Evolutionary conservation across 768 basidiomycete genomes (phyloP), one percentile per base, ranked within the genome.

Genomic region (Amanita pallidorosea): DNA sequence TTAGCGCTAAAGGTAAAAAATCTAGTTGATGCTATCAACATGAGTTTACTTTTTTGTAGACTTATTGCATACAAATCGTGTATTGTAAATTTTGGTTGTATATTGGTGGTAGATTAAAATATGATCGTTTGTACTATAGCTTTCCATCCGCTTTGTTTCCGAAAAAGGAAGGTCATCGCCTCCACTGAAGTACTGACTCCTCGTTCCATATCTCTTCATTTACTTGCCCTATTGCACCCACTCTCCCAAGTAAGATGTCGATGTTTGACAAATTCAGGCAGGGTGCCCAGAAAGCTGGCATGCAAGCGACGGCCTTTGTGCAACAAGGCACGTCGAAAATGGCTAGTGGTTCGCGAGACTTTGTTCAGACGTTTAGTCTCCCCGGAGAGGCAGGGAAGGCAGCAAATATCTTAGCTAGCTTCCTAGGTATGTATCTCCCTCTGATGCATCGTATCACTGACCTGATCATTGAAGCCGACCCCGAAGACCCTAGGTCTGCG

Each of bases 311-410:
- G 0, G 80, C 86, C 0, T 84, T 93, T 57, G 70, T 82, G 8
- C 81, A 78, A 53, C 76, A 81, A 15, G 78, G 83, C 56, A 74
- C 78, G 2, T 76, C 70, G 45, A 83, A 81, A 55, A 76, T 89
- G 6, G 85, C 85, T 12, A 80, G 74, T 47, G 87, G 86, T 45
- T 85, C 86, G 1, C 72, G 80, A 56, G 83, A 84, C 45, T 83
- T 92, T 50, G 84, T 85, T 0, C 88, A 91, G 54, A 80, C 83
- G 4, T 97, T 97, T 69, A 82, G 78, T 36, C 73, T 97, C 20
- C 92, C 92, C 17, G 91, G 89, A 53, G 94, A 98, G 65, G 86
- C 91, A 37, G 87, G 92, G 54, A 96, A 96, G 63, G 90, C 93
- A 0, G 91, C 93, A 13, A 88, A 85, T 67, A 97, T 95, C 59